Evolutionary conservation across 495 filamentous ascomycete species (phyloP), one percentile per base, ranked within the genome.

Genomic region (Talaromyces proteolyticus): DNA sequence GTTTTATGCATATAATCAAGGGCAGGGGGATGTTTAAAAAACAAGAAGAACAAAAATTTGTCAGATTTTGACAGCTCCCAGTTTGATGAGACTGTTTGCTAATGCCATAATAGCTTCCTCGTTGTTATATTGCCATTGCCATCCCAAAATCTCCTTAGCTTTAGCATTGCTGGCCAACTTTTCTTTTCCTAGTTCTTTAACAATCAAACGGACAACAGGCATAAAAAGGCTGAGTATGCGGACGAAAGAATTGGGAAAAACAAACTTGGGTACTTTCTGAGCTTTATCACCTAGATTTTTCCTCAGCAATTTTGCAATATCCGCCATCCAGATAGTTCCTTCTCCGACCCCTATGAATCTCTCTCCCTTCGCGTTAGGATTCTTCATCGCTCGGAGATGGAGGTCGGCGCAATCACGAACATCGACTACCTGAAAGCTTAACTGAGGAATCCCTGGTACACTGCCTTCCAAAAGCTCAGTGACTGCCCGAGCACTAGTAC

Each of bases 301-400:
- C 29, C 20, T 29, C 17, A 37, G 12, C 0, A 47, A 36, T 24
- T 46, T 46, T 16, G 44, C 22, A 29, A 46, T 29, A 19, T 46
- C 44, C 26, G 26, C 44, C 14, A 46, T 16, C 44, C 44, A 46
- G 3, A 46, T 22, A 29, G 22, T 34, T 8, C 25, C 43, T 46
- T 46, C 43, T 0, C 44, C 44, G 19, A 46, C 19, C 2, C 44
- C 26, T 20, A 46, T 4, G 25, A 46, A 36, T 18, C 44, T 22
- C 17, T 46, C 44, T 6, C 44, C 44, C 6, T 46, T 46, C n/a
- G 44, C 44, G 4, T 20, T 46, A 1, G 44, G 44, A 16, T 36
- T 26, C 6, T 51, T 63, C 5, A 71, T 45, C 0, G 69, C 59
- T 16, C 56, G 45, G 41, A 71, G 53, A 45, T 74, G 72, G 6